These are phyloP conservation scores for Jaapia argillacea DNA, from an alignment of 768 basidiomycete species.

Conservation along the genomic window DNA sequence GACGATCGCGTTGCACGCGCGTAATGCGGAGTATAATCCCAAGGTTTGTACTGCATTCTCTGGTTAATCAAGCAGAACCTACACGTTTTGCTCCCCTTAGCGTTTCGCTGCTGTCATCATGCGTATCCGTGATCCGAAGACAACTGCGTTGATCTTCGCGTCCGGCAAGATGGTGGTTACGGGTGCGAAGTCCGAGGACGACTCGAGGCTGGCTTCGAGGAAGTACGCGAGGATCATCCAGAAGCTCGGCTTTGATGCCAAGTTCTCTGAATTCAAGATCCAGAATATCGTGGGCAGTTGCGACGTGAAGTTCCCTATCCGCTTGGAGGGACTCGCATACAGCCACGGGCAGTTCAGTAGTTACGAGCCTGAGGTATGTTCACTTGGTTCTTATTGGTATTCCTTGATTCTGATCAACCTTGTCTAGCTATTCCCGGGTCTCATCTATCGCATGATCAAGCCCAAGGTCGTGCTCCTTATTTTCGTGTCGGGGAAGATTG, in stretches of 20 bases:
- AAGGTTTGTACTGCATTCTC: constrained; percentile 74
- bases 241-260: constrained; percentile 98
- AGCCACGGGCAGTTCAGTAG: constrained; percentile 97
- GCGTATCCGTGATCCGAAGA: constrained; percentile 99
- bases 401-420: constrained; percentile 3
- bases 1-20: constrained; percentile 95
- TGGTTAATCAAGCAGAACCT: constrained; percentile 48
- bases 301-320: constrained; percentile 98
- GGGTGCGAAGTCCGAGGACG: constrained; percentile 98
- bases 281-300: constrained; percentile 98
- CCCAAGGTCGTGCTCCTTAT: constrained; percentile 98
- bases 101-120: constrained; percentile 99
- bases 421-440: constrained; percentile 86
- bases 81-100: constrained; percentile 55
- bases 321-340: constrained; percentile 94
- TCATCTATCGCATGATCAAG: constrained; percentile 99
- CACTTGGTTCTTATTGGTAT: not conserved
- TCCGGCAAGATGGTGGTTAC: constrained; percentile 99
- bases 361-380: constrained; percentile 89
- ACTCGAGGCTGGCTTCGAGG: constrained; percentile 90
- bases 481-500: constrained; percentile 99
- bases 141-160: constrained; percentile 97
- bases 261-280: constrained; percentile 99
- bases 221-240: constrained; percentile 99
- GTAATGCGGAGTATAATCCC: constrained; percentile 99